Evolutionary conservation across 2,329 filamentous ascomycete genomes (phyloP).

Genomic region (Aureobasidium uvarum): DNA sequence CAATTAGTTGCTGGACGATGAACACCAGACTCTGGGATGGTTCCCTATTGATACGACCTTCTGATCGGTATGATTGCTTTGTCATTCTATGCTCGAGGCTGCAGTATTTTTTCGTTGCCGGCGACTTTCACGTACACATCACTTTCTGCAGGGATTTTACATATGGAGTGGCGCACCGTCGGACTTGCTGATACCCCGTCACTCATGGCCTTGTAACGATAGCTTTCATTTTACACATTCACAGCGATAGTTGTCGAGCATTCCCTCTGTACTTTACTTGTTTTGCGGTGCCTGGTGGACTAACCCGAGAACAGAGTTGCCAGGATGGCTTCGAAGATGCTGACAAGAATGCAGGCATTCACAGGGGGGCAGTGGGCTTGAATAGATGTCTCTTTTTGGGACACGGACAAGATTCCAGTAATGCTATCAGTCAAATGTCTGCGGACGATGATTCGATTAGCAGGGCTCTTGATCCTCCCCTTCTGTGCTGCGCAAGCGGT

Average conservation of each 20-base stretch:
- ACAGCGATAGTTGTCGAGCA: constrained; percentile 17
- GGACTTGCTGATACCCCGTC: constrained; percentile 20
- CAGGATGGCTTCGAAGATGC: constrained; percentile 6
- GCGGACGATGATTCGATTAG: not conserved
- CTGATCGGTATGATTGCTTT: constrained; percentile 8
- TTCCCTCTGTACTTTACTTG: constrained; percentile 2
- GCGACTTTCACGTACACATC: not conserved
- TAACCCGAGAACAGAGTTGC: constrained; percentile 1
- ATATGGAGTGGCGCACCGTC: constrained; percentile 22
- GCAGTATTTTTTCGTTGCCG: not conserved
- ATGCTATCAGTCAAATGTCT: not conserved
- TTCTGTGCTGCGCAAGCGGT: not conserved
- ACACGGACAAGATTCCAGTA: not conserved
- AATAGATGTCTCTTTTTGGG: not conserved
- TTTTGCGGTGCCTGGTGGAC: constrained; percentile 11
- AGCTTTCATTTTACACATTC: constrained; percentile 24
- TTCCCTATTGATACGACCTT: not conserved
- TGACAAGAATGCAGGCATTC: not conserved
- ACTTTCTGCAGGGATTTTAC: constrained; percentile 22
- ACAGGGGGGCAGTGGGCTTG: constrained; percentile 16
- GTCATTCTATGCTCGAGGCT: not conserved
- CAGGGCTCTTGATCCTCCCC: constrained; percentile 18
- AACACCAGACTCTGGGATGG: not conserved
- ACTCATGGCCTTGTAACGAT: constrained; percentile 22
- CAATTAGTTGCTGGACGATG: not conserved